Evolutionary conservation across 352 stramenopile genomes (phyloP).

Genomic region (Pythium aquatile): DNA sequence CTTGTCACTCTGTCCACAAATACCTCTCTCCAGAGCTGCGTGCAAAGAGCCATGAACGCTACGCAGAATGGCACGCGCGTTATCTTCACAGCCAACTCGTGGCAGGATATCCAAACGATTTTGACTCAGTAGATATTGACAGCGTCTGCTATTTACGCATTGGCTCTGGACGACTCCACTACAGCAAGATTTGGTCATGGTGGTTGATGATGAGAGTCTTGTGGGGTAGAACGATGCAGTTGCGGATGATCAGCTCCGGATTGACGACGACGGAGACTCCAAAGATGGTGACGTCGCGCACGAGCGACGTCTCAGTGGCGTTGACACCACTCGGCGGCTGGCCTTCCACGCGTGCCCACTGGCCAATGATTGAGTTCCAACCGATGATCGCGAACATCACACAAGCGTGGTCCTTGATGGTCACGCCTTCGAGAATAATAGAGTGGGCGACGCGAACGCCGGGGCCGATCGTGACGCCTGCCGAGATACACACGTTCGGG

Average conservation of each 20-base stretch:
- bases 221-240: conserved; percentile 87
- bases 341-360: conserved; percentile 84
- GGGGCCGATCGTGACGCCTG: conserved; percentile 77
- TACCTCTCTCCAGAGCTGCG: not conserved
- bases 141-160: not conserved
- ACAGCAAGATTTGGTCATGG: conserved; percentile 89
- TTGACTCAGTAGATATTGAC: not conserved
- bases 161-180: conserved; percentile 16
- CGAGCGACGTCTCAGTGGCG: conserved; percentile 68
- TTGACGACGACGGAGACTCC: conserved; percentile 85
- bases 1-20: conserved; percentile 27
- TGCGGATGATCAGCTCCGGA: conserved; percentile 87
- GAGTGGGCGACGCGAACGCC: conserved; percentile 83
- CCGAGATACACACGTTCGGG: conserved; percentile 84
- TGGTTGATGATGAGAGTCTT: conserved; percentile 88
- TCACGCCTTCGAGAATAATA: conserved; percentile 87
- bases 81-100: conserved; percentile 31
- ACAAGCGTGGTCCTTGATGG: conserved; percentile 87
- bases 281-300: conserved; percentile 89
- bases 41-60: not conserved
- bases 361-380: conserved; percentile 87
- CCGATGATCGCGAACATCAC: conserved; percentile 87
- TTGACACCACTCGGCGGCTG: conserved; percentile 76
- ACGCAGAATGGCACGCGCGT: conserved; percentile 13
- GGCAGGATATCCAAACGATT: conserved; percentile 26